Evolutionary conservation across 495 filamentous ascomycete genomes (phyloP).

Genomic region (Hypoxylon intermedium): DNA sequence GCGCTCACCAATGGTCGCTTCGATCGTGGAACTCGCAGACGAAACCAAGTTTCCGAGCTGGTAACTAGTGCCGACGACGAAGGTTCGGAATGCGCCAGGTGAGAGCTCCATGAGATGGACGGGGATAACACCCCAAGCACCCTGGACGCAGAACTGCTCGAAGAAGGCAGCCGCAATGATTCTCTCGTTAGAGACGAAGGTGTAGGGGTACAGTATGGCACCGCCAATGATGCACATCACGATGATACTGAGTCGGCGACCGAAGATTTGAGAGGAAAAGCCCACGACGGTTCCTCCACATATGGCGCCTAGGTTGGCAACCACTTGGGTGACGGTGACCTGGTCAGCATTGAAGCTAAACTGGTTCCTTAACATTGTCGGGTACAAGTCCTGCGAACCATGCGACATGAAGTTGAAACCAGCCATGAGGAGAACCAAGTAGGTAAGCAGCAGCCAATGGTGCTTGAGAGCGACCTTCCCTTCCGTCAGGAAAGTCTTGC

Average conservation of each 20-base stretch:
- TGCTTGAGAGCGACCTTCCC: conserved; percentile 76
- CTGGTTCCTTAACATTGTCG: conserved; percentile 81
- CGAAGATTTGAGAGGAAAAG: conserved; percentile 81
- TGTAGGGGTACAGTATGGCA: conserved; percentile 82
- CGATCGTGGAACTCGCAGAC: conserved; percentile 81
- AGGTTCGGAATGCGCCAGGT: conserved; percentile 80
- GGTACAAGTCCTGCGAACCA: conserved; percentile 90
- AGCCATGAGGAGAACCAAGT: conserved; percentile 85
- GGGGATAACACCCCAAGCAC: conserved; percentile 83
- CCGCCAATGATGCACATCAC: conserved; percentile 77
- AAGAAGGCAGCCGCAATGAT: conserved; percentile 89
- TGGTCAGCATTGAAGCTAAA: conserved; percentile 73
- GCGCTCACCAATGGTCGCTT: conserved; percentile 78
- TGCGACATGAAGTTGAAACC: conserved; percentile 96
- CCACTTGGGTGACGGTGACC: conserved; percentile 83
- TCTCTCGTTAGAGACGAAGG: conserved; percentile 63
- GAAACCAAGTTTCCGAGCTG: conserved; percentile 87
- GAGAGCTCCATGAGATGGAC: conserved; percentile 90
- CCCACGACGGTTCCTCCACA: conserved; percentile 77
- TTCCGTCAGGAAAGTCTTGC: conserved; percentile 72
- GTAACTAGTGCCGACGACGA: conserved; percentile 82
- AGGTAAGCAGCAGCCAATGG: conserved; percentile 80
- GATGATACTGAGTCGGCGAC: conserved; percentile 82
- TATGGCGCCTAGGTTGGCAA: conserved; percentile 84
- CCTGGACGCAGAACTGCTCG: conserved; percentile 89